These are phyloP conservation scores for Colletotrichum lupini DNA, from an alignment of 2,329 filamentous ascomycete genomes.

Conservation along the genomic window DNA sequence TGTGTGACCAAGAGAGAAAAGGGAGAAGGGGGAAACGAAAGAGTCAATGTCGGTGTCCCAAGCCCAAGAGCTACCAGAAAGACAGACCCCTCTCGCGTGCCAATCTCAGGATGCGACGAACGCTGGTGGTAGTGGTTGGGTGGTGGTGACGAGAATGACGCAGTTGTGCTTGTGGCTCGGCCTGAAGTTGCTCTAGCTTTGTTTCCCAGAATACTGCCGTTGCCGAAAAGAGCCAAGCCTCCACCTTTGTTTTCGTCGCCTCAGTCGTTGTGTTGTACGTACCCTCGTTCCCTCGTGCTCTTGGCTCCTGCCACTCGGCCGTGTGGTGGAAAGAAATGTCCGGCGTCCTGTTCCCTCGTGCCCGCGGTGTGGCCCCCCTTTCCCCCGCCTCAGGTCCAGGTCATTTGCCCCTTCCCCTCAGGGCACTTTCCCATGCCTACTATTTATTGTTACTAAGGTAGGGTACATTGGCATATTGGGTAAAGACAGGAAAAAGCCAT, in stretches of 20 bases:
- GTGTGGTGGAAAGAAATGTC: neutral
- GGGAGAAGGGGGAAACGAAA: neutral
- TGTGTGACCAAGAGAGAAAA: too few species aligned
- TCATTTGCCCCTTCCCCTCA: neutral
- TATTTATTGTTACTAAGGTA: neutral
- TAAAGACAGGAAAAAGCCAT: neutral
- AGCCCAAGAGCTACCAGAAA: neutral
- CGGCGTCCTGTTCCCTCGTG: neutral
- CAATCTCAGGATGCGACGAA: neutral
- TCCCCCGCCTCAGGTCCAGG: too few species aligned
- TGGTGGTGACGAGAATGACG: constrained; percentile 1
- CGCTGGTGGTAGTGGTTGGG: neutral
- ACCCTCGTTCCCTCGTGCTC: neutral
- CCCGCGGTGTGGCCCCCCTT: too few species aligned
- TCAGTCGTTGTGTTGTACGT: neutral
- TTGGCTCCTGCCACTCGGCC: neutral
- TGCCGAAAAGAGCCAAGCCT: neutral
- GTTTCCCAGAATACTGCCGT: neutral
- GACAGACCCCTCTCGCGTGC: neutral
- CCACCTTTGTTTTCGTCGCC: neutral
- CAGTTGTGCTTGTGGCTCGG: constrained; percentile 4
- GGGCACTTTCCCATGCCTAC: neutral
- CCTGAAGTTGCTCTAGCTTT: neutral
- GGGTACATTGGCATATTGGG: too few species aligned
- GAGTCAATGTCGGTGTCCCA: neutral